phyloP scores from a whole-genome alignment of 2,329 filamentous ascomycete species.

The Exophiala viscosa region DNA sequence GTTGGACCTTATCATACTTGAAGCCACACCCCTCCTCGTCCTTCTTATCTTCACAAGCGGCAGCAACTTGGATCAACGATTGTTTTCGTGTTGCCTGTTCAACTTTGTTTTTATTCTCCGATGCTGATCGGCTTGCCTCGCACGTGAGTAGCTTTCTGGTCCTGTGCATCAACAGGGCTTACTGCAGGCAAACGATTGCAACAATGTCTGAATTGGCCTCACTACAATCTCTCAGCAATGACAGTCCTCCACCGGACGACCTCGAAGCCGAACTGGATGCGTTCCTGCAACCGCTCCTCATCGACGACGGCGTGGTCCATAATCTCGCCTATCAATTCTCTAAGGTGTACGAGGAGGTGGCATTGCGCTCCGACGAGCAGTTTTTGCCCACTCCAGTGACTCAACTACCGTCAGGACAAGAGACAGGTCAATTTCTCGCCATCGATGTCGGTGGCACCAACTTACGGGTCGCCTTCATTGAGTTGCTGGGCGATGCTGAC shows the following conservation, averaged over 20 bases:
- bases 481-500: constrained; percentile 46
- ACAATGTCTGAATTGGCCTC: constrained; percentile 28
- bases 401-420: constrained; percentile 47
- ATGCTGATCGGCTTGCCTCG: constrained; percentile 20
- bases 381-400: constrained; percentile 48
- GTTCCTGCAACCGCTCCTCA: constrained; percentile 40
- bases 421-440: constrained; percentile 53
- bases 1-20: neutral
- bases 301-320: constrained; percentile 44
- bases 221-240: constrained; percentile 23
- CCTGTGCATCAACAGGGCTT: constrained; percentile 2
- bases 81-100: neutral
- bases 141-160: constrained; percentile 14
- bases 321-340: constrained; percentile 45
- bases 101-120: constrained; percentile 2
- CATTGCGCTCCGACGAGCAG: constrained; percentile 44
- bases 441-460: constrained; percentile 58
- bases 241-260: constrained; percentile 26
- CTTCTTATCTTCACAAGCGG: neutral
- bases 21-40: neutral
- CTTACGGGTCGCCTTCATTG: constrained; percentile 55
- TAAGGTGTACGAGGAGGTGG: constrained; percentile 42
- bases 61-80: neutral
- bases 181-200: neutral
- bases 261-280: constrained; percentile 37